A percentile compares a stretch with the other conserved stretches of the same genome.
phyloP scores from a whole-genome alignment of 2,329 filamentous ascomycete species.

The Geoglossum cookeanum region DNA sequence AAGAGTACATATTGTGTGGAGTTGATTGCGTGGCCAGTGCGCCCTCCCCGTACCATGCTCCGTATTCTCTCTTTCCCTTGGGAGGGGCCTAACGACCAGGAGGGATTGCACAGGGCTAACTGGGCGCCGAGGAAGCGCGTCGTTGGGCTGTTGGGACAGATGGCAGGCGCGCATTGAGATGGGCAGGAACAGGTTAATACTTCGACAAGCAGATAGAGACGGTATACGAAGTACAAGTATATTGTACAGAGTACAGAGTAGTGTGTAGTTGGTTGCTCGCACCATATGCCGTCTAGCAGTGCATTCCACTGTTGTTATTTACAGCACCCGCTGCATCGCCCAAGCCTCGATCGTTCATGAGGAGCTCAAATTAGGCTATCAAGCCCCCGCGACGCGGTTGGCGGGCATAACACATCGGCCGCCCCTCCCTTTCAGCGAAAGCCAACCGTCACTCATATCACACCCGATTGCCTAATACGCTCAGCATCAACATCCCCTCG shows the following conservation, averaged over 20 bases:
- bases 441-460: slow-evolving; percentile 1
- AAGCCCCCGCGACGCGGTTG: not conserved
- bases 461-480: not conserved
- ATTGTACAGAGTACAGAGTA: too few species aligned
- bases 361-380: not conserved
- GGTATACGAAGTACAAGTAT: too few species aligned
- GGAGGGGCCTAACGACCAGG: not conserved
- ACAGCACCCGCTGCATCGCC: not conserved
- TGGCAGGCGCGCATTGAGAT: too few species aligned
- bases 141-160: too few species aligned
- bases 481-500: not conserved
- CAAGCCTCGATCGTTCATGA: not conserved
- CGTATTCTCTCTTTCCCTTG: not conserved
- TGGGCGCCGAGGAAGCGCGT: not conserved
- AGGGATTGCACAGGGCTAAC: not conserved
- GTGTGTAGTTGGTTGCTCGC: not conserved
- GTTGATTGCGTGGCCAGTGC: not conserved
- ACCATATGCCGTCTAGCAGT: not conserved
- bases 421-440: not conserved
- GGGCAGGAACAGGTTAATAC: too few species aligned
- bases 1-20: not conserved
- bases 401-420: not conserved
- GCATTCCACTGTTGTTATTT: not conserved
- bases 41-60: not conserved
- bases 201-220: too few species aligned